Evolutionary conservation across 1,284 basidiomycete genomes (phyloP), one percentile per base, ranked within the genome.

Genomic region (Flammula alnicola): DNA sequence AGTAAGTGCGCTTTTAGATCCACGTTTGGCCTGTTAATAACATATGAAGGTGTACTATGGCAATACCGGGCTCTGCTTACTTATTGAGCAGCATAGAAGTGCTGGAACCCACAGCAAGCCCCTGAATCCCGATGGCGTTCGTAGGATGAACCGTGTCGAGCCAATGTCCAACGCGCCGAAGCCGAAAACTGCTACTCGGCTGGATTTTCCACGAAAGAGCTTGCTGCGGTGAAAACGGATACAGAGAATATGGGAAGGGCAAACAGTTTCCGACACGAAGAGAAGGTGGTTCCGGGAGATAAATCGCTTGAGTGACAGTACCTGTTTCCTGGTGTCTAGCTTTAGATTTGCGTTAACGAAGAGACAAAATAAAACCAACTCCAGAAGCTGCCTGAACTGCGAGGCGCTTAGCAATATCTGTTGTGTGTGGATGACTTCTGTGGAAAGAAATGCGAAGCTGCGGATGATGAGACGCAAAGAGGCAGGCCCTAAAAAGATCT

Each of bases 121-220:
- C 6, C 5, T 31, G 14, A 9, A 19, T 17, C n/a, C 31, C 22
- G 4, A 29, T 25, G 26, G 10, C 14, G 16, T 42, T 27, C 29
- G 25, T 8, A 7, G 12, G 31, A 19, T 33, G 16, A 9, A 41
- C 29, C 17, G 14, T 14, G 9, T 52, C 40, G 23, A 84, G 70
- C 81, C 81, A 86, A 58, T 84, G 78, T 12, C 75, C 76, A 17
- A 88, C 78, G 44, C 76, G 76, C 38, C 85, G 77, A 27, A 86
- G 61, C 43, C 88, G 75, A 58, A 85, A 86, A 26, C 76, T 68
- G 43, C 73, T 70, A 19, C 70, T 69, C 2, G 71, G 59, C 33
- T 67, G 69, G 53, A 76, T 67, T 23, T 69, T 75, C 74, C 79
- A 81, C 7, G 79, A 76, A 23, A 79, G 60, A 9, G 75, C 58